Evolutionary conservation across 2,329 filamentous ascomycete genomes (phyloP), one percentile per base, ranked within the genome.

Genomic region (Tolypocladium album): DNA sequence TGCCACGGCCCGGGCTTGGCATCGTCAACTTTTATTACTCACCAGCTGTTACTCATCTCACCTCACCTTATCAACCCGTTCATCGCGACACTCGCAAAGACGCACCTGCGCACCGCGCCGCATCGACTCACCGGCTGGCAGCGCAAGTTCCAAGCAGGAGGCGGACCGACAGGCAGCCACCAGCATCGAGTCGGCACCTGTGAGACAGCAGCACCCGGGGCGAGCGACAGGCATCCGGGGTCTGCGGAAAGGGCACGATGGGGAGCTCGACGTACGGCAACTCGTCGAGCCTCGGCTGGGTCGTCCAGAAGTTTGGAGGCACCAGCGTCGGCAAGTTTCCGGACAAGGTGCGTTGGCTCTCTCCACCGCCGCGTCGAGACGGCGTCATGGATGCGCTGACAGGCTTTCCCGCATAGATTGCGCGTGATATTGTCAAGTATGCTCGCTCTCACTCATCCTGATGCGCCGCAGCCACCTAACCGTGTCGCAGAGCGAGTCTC

Each of bases 241-340:
- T 9, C 27, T 31, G 47, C 27, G 27, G 50, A 31, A 34, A 31
- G 50, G 50, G 50, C 20, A 39, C 53, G 52, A 75, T 74, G 73
- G 72, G 69, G 59, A 70, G 68, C 62, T 69, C 69, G 20, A 66
- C 67, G 47, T 64, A 69, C 61, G 68, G 64, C 64, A 78, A 78
- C 65, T 67, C 70, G 56, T 68, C 71, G 59, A 67, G 68, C 55
- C 77, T 79, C 64, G 80, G 80, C 66, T 96, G 92, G 92, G 82
- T 96, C 38, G 89, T 97, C 57, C 92, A 96, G 74, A 97, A 97
- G 75, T 96, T 96, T 74, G 92, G 92, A 63, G 93, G 93, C 58
- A 99, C 93, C 58, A 96, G 90, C 71, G 89, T 97, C 58, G 94
- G 93, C 67, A 97, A 97, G 76, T 96, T 96, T 69, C 88, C 92